These are phyloP conservation scores for Alternaria viburni DNA, from an alignment of 2,329 filamentous ascomycete genomes.

Conservation along the genomic window DNA sequence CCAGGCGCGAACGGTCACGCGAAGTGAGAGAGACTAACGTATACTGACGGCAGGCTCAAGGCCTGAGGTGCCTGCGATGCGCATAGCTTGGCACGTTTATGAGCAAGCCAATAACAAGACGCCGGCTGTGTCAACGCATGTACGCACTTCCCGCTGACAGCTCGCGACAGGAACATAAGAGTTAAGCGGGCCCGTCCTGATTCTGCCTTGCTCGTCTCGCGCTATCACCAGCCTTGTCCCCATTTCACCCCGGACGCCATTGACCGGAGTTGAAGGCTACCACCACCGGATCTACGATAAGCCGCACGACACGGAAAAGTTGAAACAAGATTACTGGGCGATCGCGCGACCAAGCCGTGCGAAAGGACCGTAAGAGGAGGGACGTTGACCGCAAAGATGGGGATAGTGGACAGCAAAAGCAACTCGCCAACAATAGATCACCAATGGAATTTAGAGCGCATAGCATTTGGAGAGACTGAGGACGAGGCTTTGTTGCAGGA, in stretches of 20 bases:
- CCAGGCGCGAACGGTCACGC: neutral
- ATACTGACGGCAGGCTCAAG: neutral
- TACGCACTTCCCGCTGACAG: neutral
- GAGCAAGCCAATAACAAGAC: neutral
- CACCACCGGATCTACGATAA: neutral
- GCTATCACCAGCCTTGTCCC: neutral
- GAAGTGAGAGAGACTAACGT: neutral
- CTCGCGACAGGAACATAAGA: neutral
- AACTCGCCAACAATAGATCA: no score
- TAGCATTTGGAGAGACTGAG: no score
- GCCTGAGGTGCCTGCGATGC: neutral
- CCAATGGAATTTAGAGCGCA: no score
- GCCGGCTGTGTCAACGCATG: neutral
- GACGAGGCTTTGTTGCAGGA: neutral
- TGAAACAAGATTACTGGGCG: neutral
- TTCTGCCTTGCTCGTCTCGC: neutral
- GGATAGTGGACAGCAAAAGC: neutral
- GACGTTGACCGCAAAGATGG: neutral
- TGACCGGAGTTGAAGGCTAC: neutral
- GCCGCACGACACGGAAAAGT: neutral
- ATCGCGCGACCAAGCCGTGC: neutral
- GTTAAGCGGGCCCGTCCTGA: neutral
- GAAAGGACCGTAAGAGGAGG: neutral
- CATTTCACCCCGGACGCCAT: neutral
- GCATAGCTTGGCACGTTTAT: neutral